Conservation (phyloP, 2,329 filamentous ascomycete genomes). For the Chaetomiaceae sp. region DNA sequence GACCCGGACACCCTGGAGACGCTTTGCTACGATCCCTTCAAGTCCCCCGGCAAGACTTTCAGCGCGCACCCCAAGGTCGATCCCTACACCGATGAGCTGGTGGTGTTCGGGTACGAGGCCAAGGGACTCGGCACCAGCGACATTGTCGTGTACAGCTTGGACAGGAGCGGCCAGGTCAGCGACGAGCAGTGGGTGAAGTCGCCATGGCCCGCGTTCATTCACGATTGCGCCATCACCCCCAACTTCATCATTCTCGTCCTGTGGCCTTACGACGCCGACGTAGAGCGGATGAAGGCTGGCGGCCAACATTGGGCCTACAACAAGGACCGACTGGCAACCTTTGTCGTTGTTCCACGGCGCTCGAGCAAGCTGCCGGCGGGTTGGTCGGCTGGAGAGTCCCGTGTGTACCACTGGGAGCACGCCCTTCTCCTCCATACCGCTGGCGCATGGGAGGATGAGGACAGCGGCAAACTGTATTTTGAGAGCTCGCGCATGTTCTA, state of each 20-base stretch:
- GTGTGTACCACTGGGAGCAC: not conserved
- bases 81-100: constrained; percentile 36
- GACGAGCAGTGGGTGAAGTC: constrained; percentile 29
- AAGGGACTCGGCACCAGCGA: constrained; percentile 37
- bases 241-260: constrained; percentile 37
- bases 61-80: constrained; percentile 41
- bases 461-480: not conserved
- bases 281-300: not conserved
- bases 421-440: not conserved
- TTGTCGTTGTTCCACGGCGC: not conserved
- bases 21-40: constrained; percentile 33
- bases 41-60: constrained; percentile 32
- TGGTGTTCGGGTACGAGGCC: constrained; percentile 39
- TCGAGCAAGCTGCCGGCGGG: not conserved
- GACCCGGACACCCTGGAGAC: constrained; percentile 39
- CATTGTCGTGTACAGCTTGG: constrained; percentile 33
- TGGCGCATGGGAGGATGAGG: not conserved
- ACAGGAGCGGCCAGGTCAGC: constrained; percentile 27
- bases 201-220: constrained; percentile 37
- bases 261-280: not conserved
- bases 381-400: not conserved
- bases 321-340: not conserved
- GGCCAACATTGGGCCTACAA: not conserved
- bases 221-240: constrained; percentile 38
- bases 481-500: not conserved